Conservation (phyloP, 1,284 basidiomycete species). For the Cutaneotrichosporon sp. region DNA sequence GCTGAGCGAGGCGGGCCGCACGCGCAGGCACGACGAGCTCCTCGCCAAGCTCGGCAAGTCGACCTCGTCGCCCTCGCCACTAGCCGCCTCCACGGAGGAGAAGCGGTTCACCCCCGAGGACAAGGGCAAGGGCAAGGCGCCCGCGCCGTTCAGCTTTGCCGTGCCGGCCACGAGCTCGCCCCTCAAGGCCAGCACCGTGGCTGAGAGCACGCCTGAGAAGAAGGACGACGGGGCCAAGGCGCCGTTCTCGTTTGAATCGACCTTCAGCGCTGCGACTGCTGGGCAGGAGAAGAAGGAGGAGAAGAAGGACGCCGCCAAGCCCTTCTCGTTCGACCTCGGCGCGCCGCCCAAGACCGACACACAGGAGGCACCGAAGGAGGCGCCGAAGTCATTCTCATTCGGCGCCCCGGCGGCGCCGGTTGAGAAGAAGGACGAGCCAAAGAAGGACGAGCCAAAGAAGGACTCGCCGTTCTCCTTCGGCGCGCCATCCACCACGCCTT, state of each 20-base stretch:
- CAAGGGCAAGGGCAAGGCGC: slow-evolving; percentile 4
- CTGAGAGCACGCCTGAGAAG: background rate
- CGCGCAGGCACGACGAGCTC: slow-evolving; percentile 25
- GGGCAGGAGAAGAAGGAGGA: background rate
- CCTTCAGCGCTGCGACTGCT: background rate
- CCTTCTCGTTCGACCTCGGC: slow-evolving; percentile 9
- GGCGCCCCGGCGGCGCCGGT: background rate
- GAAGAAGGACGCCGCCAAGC: slow-evolving; percentile 1
- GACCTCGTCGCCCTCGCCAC: background rate
- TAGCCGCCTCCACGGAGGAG: background rate
- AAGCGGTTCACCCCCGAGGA: background rate
- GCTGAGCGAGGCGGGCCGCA: slow-evolving; percentile 18
- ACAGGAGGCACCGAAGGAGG: slow-evolving; percentile 7
- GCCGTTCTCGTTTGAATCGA: slow-evolving; percentile 11
- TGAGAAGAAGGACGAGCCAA: slow-evolving; percentile 4
- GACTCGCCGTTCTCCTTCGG: background rate
- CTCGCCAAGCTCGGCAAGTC: slow-evolving; percentile 18
- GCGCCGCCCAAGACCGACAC: background rate
- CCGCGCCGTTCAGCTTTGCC: slow-evolving; percentile 5
- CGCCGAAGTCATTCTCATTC: slow-evolving; percentile 10
- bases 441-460: slow-evolving; percentile 2
- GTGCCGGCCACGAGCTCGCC: background rate
- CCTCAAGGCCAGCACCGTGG: background rate
- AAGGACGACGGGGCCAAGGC: slow-evolving; percentile 1
- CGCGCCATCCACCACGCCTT: background rate